Evolutionary conservation across 148 eudicot species (phyloP), one percentile per base, ranked within the genome.

Genomic region (Persicaria maculosa): DNA sequence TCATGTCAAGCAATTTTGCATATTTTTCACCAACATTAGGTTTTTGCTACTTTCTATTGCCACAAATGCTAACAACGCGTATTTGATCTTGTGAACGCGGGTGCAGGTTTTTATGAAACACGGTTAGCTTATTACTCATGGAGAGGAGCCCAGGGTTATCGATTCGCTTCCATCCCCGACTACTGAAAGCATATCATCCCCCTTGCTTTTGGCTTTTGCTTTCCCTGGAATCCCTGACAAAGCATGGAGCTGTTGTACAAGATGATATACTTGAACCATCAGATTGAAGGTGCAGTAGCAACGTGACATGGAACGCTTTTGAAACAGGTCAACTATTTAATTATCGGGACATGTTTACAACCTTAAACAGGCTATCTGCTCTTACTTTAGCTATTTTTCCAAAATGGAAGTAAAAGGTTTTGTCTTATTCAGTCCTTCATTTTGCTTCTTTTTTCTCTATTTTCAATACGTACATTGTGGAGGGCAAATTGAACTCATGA

Each of bases 111-210:
- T 76, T 95, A 95, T 19, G 99, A 95, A 85, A 88, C 99, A 50
- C 88, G 97, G 64, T 83, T 95, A 43, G 99, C 99, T 17, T 95
- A 95, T 76, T 95, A 95, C 77, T 90, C 99, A 22, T 95, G 99
- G 99, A 90, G 97, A 78, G 99, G 99, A 74, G 97, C 96, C 50
- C 79, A 87, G 67, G 99, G 99, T 46, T 95, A 88, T 73, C 93
- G 92, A 3, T 95, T 88, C 80, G 84, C 97, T 47, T 72, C 93
- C 74, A 95, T 95, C 75, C 99, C 99, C 10, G 96, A 83, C 25
- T 95, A 92, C 76, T 92, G 84, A 86, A 74, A 10, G 65, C 65
- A 59, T 59, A n/a, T 15, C 9, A 9, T 22, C 22, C 20, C 15
- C 65, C 14, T 59, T 59, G 14, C n/a, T 52, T 31, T 31, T 31